Percentiles rank a stretch among this genome's conserved stretches.
These are phyloP conservation scores for Scheffersomyces coipomensis DNA, from an alignment of 805 yeast genomes.

Conservation along the genomic window DNA sequence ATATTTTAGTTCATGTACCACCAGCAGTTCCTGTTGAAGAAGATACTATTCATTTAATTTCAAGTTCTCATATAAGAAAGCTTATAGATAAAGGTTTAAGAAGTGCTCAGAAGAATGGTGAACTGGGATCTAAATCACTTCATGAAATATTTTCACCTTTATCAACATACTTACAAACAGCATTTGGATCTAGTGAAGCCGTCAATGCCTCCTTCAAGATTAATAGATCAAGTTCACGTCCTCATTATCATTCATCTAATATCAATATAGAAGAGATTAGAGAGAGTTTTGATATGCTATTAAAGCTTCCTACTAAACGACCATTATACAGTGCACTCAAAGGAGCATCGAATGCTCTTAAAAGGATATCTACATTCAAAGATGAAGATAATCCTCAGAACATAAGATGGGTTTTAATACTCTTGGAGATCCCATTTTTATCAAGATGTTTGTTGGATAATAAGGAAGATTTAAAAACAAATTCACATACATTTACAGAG, in stretches of 20 bases:
- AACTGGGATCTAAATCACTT: constrained; percentile 8
- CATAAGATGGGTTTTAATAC: constrained; percentile 59
- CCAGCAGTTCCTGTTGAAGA: neutral
- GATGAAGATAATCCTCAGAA: constrained; percentile 39
- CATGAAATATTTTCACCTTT: constrained; percentile 49
- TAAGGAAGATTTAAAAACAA: constrained; percentile 9
- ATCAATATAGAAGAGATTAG: constrained; percentile 49
- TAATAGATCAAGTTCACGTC: constrained; percentile 20
- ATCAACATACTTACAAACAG: constrained; percentile 41
- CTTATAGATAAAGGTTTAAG: constrained; percentile 32
- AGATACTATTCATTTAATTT: constrained; percentile 16
- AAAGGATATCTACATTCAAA: constrained; percentile 42
- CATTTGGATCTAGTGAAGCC: constrained; percentile 47
- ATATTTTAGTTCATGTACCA: constrained; percentile 19
- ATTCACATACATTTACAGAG: constrained; percentile 20
- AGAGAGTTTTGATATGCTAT: constrained; percentile 44
- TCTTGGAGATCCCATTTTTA: constrained; percentile 68
- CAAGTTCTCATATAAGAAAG: constrained; percentile 30
- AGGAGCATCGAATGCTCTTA: constrained; percentile 52
- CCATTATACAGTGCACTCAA: constrained; percentile 58
- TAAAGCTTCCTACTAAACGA: constrained; percentile 55
- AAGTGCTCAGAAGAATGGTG: constrained; percentile 9
- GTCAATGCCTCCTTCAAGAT: constrained; percentile 57
- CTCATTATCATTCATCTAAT: constrained; percentile 46
- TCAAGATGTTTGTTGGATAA: constrained; percentile 43